A percentile compares a stretch with the other conserved stretches of the same genome.
Conservation (phyloP, 768 basidiomycete species). For the Boletus rubescentipes region DNA sequence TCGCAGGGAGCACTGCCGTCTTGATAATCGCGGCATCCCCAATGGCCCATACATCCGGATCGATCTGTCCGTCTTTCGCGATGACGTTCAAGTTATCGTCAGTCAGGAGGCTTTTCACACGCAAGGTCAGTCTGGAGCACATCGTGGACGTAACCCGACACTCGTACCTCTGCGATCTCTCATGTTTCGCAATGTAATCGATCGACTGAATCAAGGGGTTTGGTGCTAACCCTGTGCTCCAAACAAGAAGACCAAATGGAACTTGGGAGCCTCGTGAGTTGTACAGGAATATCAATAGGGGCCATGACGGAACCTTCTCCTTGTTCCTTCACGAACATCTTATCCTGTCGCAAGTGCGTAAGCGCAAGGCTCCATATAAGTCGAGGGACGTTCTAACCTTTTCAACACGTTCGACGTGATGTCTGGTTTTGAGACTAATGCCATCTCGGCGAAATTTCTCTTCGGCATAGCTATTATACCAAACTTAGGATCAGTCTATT, state of each 20-base stretch:
- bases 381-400: slow-evolving; percentile 37
- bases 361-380: slow-evolving; percentile 10
- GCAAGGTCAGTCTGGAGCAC: slow-evolving; percentile 16
- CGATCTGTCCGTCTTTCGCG: slow-evolving; percentile 47
- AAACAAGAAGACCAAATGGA: slow-evolving; percentile 79
- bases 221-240: slow-evolving; percentile 83
- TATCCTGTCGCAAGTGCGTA: slow-evolving; percentile 43
- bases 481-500: background rate
- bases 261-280: slow-evolving; percentile 42
- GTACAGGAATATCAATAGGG: slow-evolving; percentile 4
- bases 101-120: slow-evolving; percentile 40
- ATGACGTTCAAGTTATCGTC: slow-evolving; percentile 63
- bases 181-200: slow-evolving; percentile 57
- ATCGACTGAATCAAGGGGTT: slow-evolving; percentile 75
- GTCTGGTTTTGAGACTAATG: slow-evolving; percentile 67
- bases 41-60: slow-evolving; percentile 76
- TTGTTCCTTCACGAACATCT: slow-evolving; percentile 66
- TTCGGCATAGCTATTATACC: slow-evolving; percentile 54
- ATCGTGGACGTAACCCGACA: slow-evolving; percentile 28
- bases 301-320: slow-evolving; percentile 53
- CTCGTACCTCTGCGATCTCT: slow-evolving; percentile 51
- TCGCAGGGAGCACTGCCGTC: slow-evolving; percentile 66
- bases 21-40: slow-evolving; percentile 73
- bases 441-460: slow-evolving; percentile 73
- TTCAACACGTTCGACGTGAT: slow-evolving; percentile 71